Conservation (phyloP, 2,329 filamentous ascomycete species). For the Cladosporium sp. region DNA sequence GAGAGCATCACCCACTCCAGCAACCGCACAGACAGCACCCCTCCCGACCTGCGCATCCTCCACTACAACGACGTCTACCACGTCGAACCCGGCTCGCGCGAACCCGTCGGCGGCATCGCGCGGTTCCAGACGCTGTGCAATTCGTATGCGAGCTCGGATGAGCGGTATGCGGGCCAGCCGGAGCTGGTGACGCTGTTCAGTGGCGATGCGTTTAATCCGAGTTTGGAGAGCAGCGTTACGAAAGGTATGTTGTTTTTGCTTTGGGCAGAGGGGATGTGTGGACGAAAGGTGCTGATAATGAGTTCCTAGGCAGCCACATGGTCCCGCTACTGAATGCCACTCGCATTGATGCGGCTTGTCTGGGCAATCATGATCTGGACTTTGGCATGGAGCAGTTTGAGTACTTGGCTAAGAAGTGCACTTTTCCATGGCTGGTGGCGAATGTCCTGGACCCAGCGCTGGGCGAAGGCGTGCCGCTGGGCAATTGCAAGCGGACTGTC, state of each 20-base stretch:
- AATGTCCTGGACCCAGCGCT: constrained; percentile 84
- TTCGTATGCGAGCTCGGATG: constrained; percentile 60
- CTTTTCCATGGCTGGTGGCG: constrained; percentile 85
- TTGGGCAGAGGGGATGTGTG: background rate
- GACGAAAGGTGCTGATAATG: background rate
- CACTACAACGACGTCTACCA: constrained; percentile 97
- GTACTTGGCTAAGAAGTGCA: constrained; percentile 70
- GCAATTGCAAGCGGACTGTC: constrained; percentile 70
- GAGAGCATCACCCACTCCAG: constrained; percentile 29
- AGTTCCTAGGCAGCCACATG: constrained; percentile 70
- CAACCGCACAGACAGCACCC: constrained; percentile 28
- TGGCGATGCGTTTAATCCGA: constrained; percentile 90
- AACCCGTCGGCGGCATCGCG: constrained; percentile 78
- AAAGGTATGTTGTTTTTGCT: constrained; percentile 59
- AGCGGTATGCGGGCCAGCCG: constrained; percentile 63
- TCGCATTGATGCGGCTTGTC: constrained; percentile 75
- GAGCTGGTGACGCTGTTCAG: constrained; percentile 79
- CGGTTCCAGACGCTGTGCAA: constrained; percentile 78
- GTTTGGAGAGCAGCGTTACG: constrained; percentile 82
- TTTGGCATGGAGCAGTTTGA: constrained; percentile 83
- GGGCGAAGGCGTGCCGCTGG: constrained; percentile 72
- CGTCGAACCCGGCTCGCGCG: constrained; percentile 71
- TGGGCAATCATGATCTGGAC: constrained; percentile 92
- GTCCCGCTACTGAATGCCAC: constrained; percentile 78
- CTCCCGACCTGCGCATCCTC: constrained; percentile 73